Evolutionary conservation across 306 rosid genomes (phyloP), one percentile per base, ranked within the genome.

Genomic region (Corylus americana): DNA sequence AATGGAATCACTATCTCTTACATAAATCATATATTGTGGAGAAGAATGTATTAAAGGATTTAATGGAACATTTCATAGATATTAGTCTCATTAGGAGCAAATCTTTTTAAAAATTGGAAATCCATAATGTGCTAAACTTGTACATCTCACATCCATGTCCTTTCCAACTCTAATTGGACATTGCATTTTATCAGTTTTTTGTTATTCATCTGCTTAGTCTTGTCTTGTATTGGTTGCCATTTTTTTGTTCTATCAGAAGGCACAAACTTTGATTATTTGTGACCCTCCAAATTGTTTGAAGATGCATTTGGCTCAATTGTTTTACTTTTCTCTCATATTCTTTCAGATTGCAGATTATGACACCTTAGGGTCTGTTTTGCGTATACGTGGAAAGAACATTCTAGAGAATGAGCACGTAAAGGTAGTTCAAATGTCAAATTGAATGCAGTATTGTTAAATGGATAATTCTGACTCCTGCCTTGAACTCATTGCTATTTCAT

Each of bases 281-380:
- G 13, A 8, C 39, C 9, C 8, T 18, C 13, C 12, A 35, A 18
- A 17, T 70, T 50, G 48, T 50, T 14, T 64, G 48, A 69, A 71
- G 79, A 20, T 77, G 55, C 29, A 62, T 61, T 59, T 49, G 69
- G 37, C 4, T 72, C 42, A 8, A n/a, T 9, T 75, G 8, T 72
- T 22, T 22, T 63, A 8, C 25, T 68, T 27, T 55, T 61, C 61
- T 50, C 12, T 70, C 35, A 11, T 6, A 73, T 84, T 70, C 61
- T n/a, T 70, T 71, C 72, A 95, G 99, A 82, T 90, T 86, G 90
- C 92, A 70, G 99, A 95, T 86, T 95, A 93, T 88, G 99, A 95
- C 78, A 90, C 92, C 77, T 91, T 89, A 67, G 98, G 98, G 35
- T 77, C 90, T 71, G 35, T 95, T 75, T 87, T 95, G 80, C 98